These are phyloP conservation scores for Williopsis jadinii DNA, from an alignment of 1,139 yeast genomes.

Conservation along the genomic window DNA sequence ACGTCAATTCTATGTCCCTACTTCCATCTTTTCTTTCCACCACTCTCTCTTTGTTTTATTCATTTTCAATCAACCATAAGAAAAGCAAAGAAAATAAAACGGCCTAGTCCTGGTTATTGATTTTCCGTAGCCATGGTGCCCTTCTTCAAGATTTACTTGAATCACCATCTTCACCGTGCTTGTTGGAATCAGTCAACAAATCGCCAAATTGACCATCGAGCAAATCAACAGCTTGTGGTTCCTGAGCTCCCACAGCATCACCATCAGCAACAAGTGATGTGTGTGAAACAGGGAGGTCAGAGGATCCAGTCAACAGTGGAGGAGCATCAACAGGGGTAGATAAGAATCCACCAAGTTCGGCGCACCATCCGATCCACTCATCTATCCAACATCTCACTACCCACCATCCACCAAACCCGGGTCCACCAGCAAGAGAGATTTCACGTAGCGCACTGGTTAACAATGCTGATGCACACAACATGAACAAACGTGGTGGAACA, in stretches of 20 bases:
- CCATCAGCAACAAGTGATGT: slow-evolving; percentile 1
- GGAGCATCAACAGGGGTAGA: slow-evolving; percentile 6
- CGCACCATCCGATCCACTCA: slow-evolving; percentile 64
- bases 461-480: slow-evolving; percentile 47
- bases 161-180: background rate
- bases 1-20: too few species aligned
- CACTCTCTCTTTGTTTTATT: too few species aligned
- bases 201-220: slow-evolving; percentile 19
- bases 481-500: slow-evolving; percentile 49
- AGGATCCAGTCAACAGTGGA: slow-evolving; percentile 2
- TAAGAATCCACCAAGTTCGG: slow-evolving; percentile 60
- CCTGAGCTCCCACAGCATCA: slow-evolving; percentile 2
- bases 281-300: slow-evolving; percentile 1
- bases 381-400: slow-evolving; percentile 70
- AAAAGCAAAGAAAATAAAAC: too few species aligned
- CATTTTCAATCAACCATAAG: too few species aligned
- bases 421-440: slow-evolving; percentile 52
- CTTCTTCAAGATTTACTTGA: too few species aligned
- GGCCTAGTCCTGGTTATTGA: too few species aligned
- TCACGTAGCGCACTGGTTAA: slow-evolving; percentile 62
- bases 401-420: slow-evolving; percentile 76
- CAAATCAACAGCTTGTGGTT: slow-evolving; percentile 9
- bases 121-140: too few species aligned
- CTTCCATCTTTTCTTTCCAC: too few species aligned
- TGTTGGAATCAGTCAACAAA: background rate